phyloP scores from a whole-genome alignment of 2,329 filamentous ascomycete species.

The Apiospora aurea region DNA sequence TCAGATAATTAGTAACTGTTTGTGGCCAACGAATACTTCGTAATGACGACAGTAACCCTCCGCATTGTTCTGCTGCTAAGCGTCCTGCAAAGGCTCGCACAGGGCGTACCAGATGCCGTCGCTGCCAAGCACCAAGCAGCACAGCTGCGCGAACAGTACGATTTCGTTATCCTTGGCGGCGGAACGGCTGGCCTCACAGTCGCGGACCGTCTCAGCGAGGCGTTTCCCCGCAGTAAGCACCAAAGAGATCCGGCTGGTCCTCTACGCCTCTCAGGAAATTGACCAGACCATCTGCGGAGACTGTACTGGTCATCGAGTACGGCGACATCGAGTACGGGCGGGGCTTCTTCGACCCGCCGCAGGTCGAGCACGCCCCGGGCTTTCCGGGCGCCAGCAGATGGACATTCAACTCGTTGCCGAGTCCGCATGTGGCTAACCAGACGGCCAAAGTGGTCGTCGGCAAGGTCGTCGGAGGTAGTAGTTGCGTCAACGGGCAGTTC shows the following conservation, averaged over 20 bases:
- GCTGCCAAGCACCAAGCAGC: slow-evolving; percentile 35
- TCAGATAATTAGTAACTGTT: not conserved
- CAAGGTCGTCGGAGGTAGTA: slow-evolving; percentile 46
- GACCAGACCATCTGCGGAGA: slow-evolving; percentile 26
- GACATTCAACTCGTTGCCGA: not conserved
- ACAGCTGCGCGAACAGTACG: slow-evolving; percentile 39
- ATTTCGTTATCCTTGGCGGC: slow-evolving; percentile 43
- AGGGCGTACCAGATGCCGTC: not conserved
- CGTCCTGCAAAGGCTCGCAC: not conserved
- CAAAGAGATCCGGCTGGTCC: not conserved
- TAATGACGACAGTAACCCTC: not conserved
- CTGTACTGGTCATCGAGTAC: slow-evolving; percentile 32
- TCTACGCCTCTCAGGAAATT: not conserved
- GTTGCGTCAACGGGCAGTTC: slow-evolving; percentile 48
- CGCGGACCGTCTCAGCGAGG: slow-evolving; percentile 42
- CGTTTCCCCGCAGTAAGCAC: slow-evolving; percentile 38
- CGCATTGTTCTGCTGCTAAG: slow-evolving; percentile 5
- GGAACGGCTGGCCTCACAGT: slow-evolving; percentile 45
- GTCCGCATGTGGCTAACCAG: slow-evolving; percentile 36
- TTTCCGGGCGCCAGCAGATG: slow-evolving; percentile 5
- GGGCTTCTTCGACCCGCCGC: slow-evolving; percentile 26
- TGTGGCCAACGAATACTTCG: not conserved
- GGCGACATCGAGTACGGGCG: slow-evolving; percentile 22
- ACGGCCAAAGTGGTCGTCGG: slow-evolving; percentile 41
- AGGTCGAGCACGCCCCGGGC: slow-evolving; percentile 4